Evolutionary conservation across 129 eudicot species (phyloP).

Genomic region (Scalesia atractyloides): DNA sequence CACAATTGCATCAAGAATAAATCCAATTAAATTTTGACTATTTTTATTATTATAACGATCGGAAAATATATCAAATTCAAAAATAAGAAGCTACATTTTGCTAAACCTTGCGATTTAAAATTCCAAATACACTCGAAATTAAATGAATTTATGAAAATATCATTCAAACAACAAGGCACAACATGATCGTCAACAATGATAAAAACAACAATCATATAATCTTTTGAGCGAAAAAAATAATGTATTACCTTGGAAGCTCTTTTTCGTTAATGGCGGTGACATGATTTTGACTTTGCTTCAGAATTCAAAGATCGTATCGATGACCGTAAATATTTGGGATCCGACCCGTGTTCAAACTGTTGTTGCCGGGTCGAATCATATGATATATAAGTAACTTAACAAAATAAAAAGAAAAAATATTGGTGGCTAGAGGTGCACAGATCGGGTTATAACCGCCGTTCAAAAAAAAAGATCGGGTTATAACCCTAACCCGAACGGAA

Average conservation of each 20-base stretch:
- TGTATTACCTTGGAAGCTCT: slow-evolving; percentile 12
- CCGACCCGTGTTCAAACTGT: slow-evolving; percentile 5
- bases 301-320: neutral
- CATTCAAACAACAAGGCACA: slow-evolving; percentile 10
- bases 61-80: neutral
- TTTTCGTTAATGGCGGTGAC: slow-evolving; percentile 20
- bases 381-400: no score
- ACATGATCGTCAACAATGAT: neutral
- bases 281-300: slow-evolving; percentile 19
- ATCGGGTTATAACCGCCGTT: no score
- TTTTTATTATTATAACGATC: neutral
- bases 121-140: slow-evolving; percentile 8
- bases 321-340: neutral
- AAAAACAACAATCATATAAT: neutral
- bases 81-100: neutral
- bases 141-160: neutral
- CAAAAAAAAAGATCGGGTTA: no score
- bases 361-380: neutral
- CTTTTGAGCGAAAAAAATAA: neutral
- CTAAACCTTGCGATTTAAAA: neutral
- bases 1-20: slow-evolving; percentile 19
- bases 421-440: no score
- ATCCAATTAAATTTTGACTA: slow-evolving; percentile 3
- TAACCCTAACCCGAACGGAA: no score
- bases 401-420: no score